phyloP scores from a whole-genome alignment of 176 grass and related monocot genomes.

The Secale cereale region DNA sequence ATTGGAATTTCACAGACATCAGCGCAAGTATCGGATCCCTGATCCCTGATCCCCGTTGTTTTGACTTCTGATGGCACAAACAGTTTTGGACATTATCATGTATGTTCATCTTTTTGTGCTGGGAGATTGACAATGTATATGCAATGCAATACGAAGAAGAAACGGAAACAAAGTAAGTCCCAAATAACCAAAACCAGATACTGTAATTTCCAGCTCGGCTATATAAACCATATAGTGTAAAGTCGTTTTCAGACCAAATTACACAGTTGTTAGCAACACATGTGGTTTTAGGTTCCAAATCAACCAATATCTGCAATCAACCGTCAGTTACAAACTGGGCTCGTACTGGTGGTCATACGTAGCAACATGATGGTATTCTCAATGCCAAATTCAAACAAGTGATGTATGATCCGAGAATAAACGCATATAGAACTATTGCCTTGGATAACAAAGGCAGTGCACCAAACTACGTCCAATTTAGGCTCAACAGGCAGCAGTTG shows the following conservation, averaged over 20 bases:
- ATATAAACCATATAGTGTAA: neutral
- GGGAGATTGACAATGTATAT: neutral
- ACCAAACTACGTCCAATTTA: neutral
- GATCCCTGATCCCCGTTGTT: neutral
- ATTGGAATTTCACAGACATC: neutral
- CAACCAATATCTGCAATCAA: neutral
- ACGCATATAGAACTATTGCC: neutral
- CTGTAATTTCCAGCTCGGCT: neutral
- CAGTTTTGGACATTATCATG: neutral
- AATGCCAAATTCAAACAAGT: neutral
- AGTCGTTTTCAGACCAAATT: neutral
- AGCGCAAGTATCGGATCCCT: neutral
- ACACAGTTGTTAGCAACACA: neutral
- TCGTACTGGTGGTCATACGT: neutral
- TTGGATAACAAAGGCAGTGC: neutral
- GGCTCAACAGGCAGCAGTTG: neutral
- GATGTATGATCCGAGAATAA: neutral
- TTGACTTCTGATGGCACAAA: neutral
- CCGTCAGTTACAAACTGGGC: neutral
- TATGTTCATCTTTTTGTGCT: neutral
- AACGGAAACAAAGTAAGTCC: neutral
- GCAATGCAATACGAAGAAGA: neutral
- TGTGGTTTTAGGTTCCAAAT: neutral
- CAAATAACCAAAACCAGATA: neutral
- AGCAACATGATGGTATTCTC: neutral